Evolutionary conservation across 441 rosid genomes (phyloP).

Genomic region (Dalechampia spathulata): DNA sequence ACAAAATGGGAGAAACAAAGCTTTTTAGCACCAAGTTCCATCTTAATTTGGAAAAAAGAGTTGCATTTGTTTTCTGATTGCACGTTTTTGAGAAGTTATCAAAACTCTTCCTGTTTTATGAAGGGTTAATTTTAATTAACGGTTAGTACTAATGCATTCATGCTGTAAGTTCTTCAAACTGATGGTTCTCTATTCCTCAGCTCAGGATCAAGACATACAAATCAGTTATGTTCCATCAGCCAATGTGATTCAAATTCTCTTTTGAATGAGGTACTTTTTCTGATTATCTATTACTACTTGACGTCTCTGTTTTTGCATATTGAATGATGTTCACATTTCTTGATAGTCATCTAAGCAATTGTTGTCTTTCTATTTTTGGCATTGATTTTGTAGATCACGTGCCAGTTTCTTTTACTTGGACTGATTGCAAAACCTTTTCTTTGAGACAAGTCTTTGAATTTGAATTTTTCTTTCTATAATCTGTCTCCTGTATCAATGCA

Average conservation of each 20-base stretch:
- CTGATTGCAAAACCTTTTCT: background rate
- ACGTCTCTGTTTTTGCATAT: background rate
- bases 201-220: slow-evolving; percentile 83
- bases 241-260: slow-evolving; percentile 87
- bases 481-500: background rate
- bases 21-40: background rate
- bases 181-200: slow-evolving; percentile 47
- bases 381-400: background rate
- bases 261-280: slow-evolving; percentile 67
- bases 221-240: slow-evolving; percentile 93
- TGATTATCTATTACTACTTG: background rate
- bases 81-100: background rate
- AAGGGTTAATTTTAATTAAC: background rate
- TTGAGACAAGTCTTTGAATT: background rate
- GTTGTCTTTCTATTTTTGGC: background rate
- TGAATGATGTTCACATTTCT: background rate
- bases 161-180: slow-evolving; percentile 17
- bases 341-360: background rate
- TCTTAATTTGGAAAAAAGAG: background rate
- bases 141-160: background rate
- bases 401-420: background rate
- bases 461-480: background rate
- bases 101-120: background rate
- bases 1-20: slow-evolving; percentile 2
- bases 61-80: background rate